Percentiles rank a stretch among this genome's conserved stretches.
These are phyloP conservation scores for Kingdonia uniflora DNA, from an alignment of 164 flowering plant species.

Conservation along the genomic window DNA sequence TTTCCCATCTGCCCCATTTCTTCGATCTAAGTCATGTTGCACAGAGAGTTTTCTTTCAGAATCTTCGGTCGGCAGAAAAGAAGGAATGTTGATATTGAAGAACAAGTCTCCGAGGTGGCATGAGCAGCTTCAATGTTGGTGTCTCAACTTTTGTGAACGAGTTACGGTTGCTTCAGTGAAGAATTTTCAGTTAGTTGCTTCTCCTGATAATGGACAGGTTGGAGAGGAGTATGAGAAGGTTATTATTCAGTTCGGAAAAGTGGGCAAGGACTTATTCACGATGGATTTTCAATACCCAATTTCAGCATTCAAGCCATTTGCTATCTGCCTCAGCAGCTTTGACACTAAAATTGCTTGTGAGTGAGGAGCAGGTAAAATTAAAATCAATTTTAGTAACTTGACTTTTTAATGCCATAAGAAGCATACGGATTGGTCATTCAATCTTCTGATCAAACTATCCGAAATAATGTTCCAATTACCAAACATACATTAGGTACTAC, in stretches of 20 bases:
- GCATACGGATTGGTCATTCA: too few species aligned
- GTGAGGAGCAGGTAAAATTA: conserved; percentile 15
- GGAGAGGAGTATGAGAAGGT: conserved; percentile 52
- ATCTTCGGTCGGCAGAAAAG: conserved; percentile 27
- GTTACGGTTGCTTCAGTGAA: conserved; percentile 82
- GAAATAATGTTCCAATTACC: too few species aligned
- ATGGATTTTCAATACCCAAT: conserved; percentile 78
- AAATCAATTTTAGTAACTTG: too few species aligned
- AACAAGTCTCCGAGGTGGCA: conserved; percentile 86
- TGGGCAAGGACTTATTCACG: conserved; percentile 69
- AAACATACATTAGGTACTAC: too few species aligned
- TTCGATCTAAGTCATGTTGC: conserved; percentile 38
- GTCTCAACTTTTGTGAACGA: conserved; percentile 68
- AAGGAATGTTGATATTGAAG: conserved; percentile 36
- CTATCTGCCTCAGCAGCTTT: conserved; percentile 80
- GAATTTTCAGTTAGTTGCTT: conserved; percentile 68
- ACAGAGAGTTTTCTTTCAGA: conserved; percentile 26
- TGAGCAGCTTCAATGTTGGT: conserved; percentile 84
- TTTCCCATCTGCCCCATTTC: conserved; percentile 37
- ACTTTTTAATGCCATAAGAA: too few species aligned
- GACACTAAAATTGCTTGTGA: conserved; percentile 84
- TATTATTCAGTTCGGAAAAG: conserved; percentile 69
- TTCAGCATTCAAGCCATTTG: conserved; percentile 74
- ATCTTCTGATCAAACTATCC: too few species aligned
- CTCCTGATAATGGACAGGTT: conserved; percentile 33